Percentiles rank a stretch among this genome's conserved stretches.
Conservation (phyloP, 176 grass and related monocot species). For the Melocanna baccifera region DNA sequence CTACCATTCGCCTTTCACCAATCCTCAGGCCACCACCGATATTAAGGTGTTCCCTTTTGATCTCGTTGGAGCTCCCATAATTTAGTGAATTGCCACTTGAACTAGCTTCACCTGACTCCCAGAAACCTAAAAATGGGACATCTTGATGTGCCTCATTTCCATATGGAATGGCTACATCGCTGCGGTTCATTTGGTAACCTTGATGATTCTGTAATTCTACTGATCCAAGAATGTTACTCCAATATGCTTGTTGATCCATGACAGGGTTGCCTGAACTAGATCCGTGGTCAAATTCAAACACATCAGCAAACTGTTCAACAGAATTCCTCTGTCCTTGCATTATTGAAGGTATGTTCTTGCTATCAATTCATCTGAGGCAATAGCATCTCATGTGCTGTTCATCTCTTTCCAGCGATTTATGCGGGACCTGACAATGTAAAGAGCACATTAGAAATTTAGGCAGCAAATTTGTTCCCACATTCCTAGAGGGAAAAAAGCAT, state of each 20-base stretch:
- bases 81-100: constrained; percentile 36
- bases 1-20: constrained; percentile 41
- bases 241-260: constrained; percentile 61
- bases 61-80: constrained; percentile 35
- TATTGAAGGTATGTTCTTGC: constrained; percentile 11
- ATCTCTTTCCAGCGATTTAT: not conserved
- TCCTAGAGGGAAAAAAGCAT: not conserved
- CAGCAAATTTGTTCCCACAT: not conserved
- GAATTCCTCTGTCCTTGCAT: constrained; percentile 69
- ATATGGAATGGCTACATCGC: constrained; percentile 35
- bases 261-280: constrained; percentile 47
- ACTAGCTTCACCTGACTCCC: constrained; percentile 58
- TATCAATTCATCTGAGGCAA: constrained; percentile 20
- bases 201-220: constrained; percentile 51
- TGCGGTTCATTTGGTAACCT: constrained; percentile 32
- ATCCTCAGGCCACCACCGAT: constrained; percentile 39
- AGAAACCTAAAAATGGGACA: constrained; percentile 47
- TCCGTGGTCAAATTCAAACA: constrained; percentile 47
- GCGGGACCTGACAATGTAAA: not conserved
- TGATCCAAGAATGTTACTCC: constrained; percentile 50
- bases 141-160: constrained; percentile 40
- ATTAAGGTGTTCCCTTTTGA: constrained; percentile 47
- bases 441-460: constrained; percentile 6
- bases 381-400: constrained; percentile 13
- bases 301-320: constrained; percentile 44